Evolutionary conservation across 2,329 filamentous ascomycete genomes (phyloP).

Genomic region (Paraphoma chrysanthemicola): DNA sequence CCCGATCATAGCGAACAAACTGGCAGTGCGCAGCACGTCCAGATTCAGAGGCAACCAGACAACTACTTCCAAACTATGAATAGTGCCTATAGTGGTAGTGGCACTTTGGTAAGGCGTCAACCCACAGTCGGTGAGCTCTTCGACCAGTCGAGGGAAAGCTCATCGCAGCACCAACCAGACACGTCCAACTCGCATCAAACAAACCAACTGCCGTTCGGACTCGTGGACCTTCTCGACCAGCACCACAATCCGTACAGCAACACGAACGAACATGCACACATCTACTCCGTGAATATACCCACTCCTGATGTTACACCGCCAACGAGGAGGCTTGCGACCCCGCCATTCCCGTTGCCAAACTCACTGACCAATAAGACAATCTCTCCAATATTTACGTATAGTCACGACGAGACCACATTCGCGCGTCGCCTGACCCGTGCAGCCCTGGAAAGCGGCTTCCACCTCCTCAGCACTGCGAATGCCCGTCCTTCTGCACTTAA

Average conservation of each 20-base stretch:
- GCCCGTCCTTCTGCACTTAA: slow-evolving; percentile 35
- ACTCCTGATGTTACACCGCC: slow-evolving; percentile 34
- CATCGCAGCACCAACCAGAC: slow-evolving; percentile 6
- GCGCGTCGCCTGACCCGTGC: slow-evolving; percentile 73
- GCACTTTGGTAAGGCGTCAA: slow-evolving; percentile 19
- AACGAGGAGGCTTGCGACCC: slow-evolving; percentile 29
- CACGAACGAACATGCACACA: slow-evolving; percentile 21
- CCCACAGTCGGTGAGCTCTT: slow-evolving; percentile 24
- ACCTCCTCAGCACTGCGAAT: slow-evolving; percentile 60
- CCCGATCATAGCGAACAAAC: neutral
- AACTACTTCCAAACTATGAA: slow-evolving; percentile 19
- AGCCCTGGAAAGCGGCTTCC: slow-evolving; percentile 68
- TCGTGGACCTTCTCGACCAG: slow-evolving; percentile 34
- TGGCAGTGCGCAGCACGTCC: neutral
- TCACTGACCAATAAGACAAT: slow-evolving; percentile 29
- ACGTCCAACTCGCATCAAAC: slow-evolving; percentile 4
- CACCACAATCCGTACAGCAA: slow-evolving; percentile 16
- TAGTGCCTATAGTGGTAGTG: slow-evolving; percentile 11
- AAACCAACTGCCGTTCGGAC: slow-evolving; percentile 37
- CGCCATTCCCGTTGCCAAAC: slow-evolving; percentile 17
- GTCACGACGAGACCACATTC: slow-evolving; percentile 71
- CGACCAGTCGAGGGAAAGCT: slow-evolving; percentile 24
- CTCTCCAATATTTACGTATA: slow-evolving; percentile 60
- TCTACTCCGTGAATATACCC: slow-evolving; percentile 30
- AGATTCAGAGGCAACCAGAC: slow-evolving; percentile 10